Evolutionary conservation across 139 green algal genomes (phyloP), one percentile per base, ranked within the genome.

Genomic region (Diplosphaera chodatii): DNA sequence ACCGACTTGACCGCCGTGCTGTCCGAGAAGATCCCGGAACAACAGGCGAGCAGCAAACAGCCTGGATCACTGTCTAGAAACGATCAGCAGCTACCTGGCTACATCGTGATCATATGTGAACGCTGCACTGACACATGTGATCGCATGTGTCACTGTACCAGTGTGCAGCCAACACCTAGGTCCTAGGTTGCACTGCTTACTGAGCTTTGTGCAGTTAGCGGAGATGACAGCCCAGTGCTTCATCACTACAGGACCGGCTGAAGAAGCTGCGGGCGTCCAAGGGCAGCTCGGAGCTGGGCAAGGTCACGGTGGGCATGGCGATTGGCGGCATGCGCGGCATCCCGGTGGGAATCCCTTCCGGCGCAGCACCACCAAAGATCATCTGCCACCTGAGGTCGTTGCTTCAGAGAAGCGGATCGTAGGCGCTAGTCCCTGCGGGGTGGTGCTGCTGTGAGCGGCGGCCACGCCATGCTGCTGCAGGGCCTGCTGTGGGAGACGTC

Each of bases 311-410:
- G n/a, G 87, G 96, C 30, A 86, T 88, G 85, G 80, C 76, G 6
- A 89, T 99, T 37, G 95, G 95, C 66, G 95, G 95, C 75, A 99
- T 99, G 95, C 84, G 95, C 22, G 95, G 95, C 69, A 97, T 99
- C 75, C 89, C 91, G 64, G 87, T 93, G 32, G 77, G 85, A 32
- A 33, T 2, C 1, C 1, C 2, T 10, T 25, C 30, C 18, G 8
- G 1, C 41, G 20, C 48, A 21, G 8, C 18, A 31, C 67, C 66
- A 56, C 10, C 41, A 34, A n/a, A n/a, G n/a, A n/a, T n/a, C n/a
- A n/a, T n/a, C n/a, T n/a, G n/a, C n/a, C n/a, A n/a, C 37, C 67
- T 40, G 37, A 30, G 67, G 34, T 72, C 22, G 40, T n/a, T n/a
- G n/a, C n/a, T n/a, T n/a, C n/a, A n/a, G n/a, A n/a, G n/a, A n/a